Conservation (phyloP, 1,139 yeast species). For the Groenewaldozyma sp. region DNA sequence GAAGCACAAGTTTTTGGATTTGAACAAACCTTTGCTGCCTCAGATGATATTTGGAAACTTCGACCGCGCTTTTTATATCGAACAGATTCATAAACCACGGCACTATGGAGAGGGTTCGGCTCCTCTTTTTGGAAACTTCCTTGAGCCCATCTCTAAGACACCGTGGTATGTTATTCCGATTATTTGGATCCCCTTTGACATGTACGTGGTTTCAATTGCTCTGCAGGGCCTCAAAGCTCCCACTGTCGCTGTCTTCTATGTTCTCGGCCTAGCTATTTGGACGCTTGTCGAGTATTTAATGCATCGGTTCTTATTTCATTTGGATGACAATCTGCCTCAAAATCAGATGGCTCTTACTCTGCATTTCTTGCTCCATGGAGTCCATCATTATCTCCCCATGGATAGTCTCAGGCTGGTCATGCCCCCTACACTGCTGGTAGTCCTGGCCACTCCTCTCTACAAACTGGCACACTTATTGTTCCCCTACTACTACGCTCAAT, state of each 20-base stretch:
- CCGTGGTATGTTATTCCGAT: constrained; percentile 81
- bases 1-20: constrained; percentile 79
- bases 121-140: constrained; percentile 65
- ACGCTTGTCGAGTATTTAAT: constrained; percentile 77
- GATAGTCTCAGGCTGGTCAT: constrained; percentile 84
- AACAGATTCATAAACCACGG: constrained; percentile 95
- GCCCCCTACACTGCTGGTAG: constrained; percentile 80
- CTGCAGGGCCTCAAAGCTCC: constrained; percentile 22
- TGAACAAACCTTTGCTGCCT: constrained; percentile 66
- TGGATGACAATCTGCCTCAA: constrained; percentile 80
- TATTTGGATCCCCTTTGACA: constrained; percentile 78
- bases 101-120: constrained; percentile 92
- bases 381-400: constrained; percentile 97
- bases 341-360: constrained; percentile 62
- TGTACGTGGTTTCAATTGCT: constrained; percentile 37
- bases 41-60: constrained; percentile 72
- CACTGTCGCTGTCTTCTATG: constrained; percentile 34
- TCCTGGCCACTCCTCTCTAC: constrained; percentile 51
- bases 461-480: constrained; percentile 48
- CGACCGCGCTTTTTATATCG: constrained; percentile 80
- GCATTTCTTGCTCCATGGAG: constrained; percentile 89
- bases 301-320: constrained; percentile 89
- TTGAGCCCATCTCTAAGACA: constrained; percentile 62
- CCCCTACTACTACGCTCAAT: constrained; percentile 49
- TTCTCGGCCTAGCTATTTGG: constrained; percentile 77